These are phyloP conservation scores for Neofusicoccum ribis DNA, from an alignment of 2,329 filamentous ascomycete genomes.

Conservation along the genomic window DNA sequence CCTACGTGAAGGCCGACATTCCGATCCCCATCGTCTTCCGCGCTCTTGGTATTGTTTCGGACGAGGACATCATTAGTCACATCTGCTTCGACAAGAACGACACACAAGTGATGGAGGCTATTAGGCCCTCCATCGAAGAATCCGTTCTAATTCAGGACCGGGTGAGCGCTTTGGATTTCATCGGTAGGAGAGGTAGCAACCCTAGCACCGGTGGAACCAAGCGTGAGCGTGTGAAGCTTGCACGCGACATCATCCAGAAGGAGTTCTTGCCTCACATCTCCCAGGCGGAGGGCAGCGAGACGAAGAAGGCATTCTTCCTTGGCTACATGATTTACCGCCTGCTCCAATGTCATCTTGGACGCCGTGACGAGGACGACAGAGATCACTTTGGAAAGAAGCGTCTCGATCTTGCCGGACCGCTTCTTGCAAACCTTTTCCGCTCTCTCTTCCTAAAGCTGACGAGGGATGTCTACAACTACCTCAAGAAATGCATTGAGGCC, in stretches of 20 bases:
- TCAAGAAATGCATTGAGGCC: conserved; percentile 88
- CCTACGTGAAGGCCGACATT: conserved; percentile 91
- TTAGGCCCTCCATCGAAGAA: conserved; percentile 96
- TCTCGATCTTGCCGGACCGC: conserved; percentile 87
- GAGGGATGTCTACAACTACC: conserved; percentile 84
- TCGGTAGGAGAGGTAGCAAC: conserved; percentile 75
- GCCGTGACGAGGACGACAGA: conserved; percentile 92
- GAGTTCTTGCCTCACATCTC: conserved; percentile 96
- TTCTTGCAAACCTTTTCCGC: conserved; percentile 95
- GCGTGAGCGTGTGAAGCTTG: conserved; percentile 88
- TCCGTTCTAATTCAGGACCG: conserved; percentile 94
- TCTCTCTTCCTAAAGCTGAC: conserved; percentile 88
- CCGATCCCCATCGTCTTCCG: conserved; percentile 95
- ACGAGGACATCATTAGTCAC: conserved; percentile 96
- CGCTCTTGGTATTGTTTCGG: conserved; percentile 91
- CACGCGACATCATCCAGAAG: conserved; percentile 93
- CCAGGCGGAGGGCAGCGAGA: conserved; percentile 91
- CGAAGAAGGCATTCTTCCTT: conserved; percentile 94
- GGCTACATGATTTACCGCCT: conserved; percentile 99
- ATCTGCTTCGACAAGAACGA: conserved; percentile 96
- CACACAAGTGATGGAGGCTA: conserved; percentile 94
- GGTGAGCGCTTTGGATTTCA: conserved; percentile 91
- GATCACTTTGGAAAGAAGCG: conserved; percentile 99
- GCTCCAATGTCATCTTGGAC: conserved; percentile 87
- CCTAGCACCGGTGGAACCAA: conserved; percentile 68